Conservation (phyloP, 2,329 filamentous ascomycete genomes). For the Ophiostoma himal-ulmi region DNA sequence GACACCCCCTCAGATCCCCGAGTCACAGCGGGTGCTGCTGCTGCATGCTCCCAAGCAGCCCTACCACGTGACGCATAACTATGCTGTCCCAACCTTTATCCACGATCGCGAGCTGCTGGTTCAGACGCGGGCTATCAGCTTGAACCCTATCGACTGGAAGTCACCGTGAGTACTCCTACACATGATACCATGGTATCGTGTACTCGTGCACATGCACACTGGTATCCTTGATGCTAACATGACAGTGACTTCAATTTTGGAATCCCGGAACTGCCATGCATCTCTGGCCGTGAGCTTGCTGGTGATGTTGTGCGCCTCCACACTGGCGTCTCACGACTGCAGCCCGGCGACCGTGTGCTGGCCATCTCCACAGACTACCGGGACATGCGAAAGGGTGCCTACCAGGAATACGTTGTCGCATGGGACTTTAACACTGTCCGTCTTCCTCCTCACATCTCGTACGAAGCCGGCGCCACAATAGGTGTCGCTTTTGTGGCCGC, state of each 20-base stretch:
- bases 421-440: conserved; percentile 60
- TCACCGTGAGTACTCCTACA: conserved; percentile 50
- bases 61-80: conserved; percentile 30
- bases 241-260: conserved; percentile 63
- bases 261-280: conserved; percentile 60
- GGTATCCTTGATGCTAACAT: conserved; percentile 30
- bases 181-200: background rate
- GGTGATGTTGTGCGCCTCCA: conserved; percentile 53
- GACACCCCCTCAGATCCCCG: conserved; percentile 22
- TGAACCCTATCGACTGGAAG: conserved; percentile 76
- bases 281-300: conserved; percentile 64
- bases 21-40: conserved; percentile 32
- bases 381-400: conserved; percentile 64
- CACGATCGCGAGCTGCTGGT: conserved; percentile 51
- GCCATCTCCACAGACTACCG: conserved; percentile 71
- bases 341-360: conserved; percentile 53
- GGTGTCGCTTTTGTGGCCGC: conserved; percentile 70
- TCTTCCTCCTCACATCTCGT: conserved; percentile 49
- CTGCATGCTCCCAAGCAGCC: conserved; percentile 31
- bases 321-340: conserved; percentile 43
- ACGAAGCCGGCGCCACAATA: conserved; percentile 54
- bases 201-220: background rate
- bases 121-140: conserved; percentile 58
- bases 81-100: conserved; percentile 30
- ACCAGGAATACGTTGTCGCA: conserved; percentile 63